These are phyloP conservation scores for Onygena corvina DNA, from an alignment of 2,329 filamentous ascomycete species.

Conservation along the genomic window DNA sequence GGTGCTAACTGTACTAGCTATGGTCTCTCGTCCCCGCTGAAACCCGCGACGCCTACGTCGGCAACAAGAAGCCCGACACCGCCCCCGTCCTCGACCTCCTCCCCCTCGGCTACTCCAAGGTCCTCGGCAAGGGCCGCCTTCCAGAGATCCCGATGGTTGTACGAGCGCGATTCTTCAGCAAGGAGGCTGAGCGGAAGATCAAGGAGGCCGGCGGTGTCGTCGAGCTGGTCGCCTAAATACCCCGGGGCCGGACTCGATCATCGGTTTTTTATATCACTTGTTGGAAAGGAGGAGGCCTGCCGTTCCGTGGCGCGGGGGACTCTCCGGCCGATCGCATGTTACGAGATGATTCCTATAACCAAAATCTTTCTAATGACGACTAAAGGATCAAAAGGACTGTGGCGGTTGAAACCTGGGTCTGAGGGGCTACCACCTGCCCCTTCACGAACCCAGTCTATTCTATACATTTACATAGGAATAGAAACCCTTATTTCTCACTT, in stretches of 20 bases:
- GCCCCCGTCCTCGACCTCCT: slow-evolving; percentile 97
- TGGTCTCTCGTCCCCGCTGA: slow-evolving; percentile 91
- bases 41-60: slow-evolving; percentile 84
- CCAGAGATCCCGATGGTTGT: slow-evolving; percentile 89
- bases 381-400: slow-evolving; percentile 2
- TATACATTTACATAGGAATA: slow-evolving; percentile 4
- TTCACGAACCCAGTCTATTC: neutral
- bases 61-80: slow-evolving; percentile 65
- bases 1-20: slow-evolving; percentile 46
- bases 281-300: neutral
- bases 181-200: slow-evolving; percentile 97
- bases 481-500: neutral
- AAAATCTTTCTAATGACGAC: neutral
- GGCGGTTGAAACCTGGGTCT: neutral
- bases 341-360: slow-evolving; percentile 1
- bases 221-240: slow-evolving; percentile 76
- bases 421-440: neutral
- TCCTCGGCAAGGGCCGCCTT: slow-evolving; percentile 95
- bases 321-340: slow-evolving; percentile 2
- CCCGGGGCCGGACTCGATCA: neutral
- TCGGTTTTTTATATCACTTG: neutral
- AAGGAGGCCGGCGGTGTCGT: slow-evolving; percentile 92
- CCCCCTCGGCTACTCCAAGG: slow-evolving; percentile 93
- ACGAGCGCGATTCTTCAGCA: slow-evolving; percentile 87
- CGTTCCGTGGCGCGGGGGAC: neutral